Evolutionary conservation across 345 rosid species (phyloP).

Genomic region (Salix suchowensis): DNA sequence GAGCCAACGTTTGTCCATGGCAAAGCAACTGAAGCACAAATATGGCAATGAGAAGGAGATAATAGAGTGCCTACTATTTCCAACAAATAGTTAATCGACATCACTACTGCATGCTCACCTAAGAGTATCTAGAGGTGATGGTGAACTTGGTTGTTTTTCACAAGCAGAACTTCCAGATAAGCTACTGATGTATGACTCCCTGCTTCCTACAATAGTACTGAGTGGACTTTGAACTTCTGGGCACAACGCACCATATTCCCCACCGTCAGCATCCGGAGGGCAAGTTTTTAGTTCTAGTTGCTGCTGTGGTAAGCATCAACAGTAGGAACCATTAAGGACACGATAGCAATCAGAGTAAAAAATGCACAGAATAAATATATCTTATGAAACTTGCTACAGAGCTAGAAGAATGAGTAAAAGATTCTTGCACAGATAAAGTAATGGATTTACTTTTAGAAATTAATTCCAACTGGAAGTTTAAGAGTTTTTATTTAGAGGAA

Average conservation of each 20-base stretch:
- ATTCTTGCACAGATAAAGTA: neutral
- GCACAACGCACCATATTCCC: constrained; percentile 22
- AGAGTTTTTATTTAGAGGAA: constrained; percentile 1
- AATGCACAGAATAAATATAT: neutral
- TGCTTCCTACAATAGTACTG: constrained; percentile 23
- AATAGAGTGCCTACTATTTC: constrained; percentile 3
- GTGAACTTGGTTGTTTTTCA: constrained; percentile 25
- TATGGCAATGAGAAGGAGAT: constrained; percentile 16
- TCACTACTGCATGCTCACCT: constrained; percentile 25
- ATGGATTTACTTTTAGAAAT: neutral
- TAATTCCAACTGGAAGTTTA: neutral
- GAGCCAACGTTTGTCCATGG: constrained; percentile 53
- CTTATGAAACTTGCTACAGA: neutral
- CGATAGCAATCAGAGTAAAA: neutral
- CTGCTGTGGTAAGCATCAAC: constrained; percentile 17
- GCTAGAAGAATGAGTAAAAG: too few relatives aligned
- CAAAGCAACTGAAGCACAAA: constrained; percentile 27
- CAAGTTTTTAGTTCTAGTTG: constrained; percentile 23
- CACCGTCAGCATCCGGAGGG: constrained; percentile 22
- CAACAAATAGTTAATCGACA: neutral
- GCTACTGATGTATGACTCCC: constrained; percentile 31
- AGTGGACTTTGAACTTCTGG: constrained; percentile 48
- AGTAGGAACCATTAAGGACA: neutral
- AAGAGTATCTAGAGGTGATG: constrained; percentile 27
- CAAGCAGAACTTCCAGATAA: constrained; percentile 33